Evolutionary conservation across 148 eudicot species (phyloP).

Genomic region (Pharnaceum exiguum): DNA sequence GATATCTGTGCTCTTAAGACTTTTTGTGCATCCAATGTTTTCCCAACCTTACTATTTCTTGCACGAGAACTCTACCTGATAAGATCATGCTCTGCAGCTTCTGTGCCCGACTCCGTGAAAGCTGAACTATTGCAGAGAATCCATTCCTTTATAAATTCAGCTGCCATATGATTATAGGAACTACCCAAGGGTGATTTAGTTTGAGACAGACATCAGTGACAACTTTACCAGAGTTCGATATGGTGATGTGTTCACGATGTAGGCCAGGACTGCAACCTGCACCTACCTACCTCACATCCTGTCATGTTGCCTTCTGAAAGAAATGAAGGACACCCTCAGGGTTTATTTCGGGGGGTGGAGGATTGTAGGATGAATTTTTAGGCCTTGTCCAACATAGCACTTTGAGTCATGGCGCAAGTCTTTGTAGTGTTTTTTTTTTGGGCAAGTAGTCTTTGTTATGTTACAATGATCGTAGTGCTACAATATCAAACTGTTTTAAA

Average conservation of each 20-base stretch:
- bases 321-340: not conserved
- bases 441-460: no score
- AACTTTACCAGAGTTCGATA: not conserved
- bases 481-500: no score
- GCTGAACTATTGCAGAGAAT: conserved; percentile 74
- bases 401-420: no score
- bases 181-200: not conserved
- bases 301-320: conserved; percentile 3
- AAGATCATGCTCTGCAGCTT: conserved; percentile 38
- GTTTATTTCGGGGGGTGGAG: not conserved
- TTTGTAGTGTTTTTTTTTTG: conserved; percentile 5
- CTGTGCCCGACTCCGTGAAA: conserved; percentile 59
- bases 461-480: no score
- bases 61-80: not conserved
- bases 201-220: not conserved
- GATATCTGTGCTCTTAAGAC: no score
- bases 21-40: no score
- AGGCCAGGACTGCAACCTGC: not conserved
- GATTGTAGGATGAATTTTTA: not conserved
- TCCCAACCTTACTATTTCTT: no score
- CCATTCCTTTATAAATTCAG: conserved; percentile 51
- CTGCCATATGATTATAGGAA: conserved; percentile 35
- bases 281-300: conserved; percentile 1
- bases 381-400: no score
- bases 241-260: conserved; percentile 6